Conservation (phyloP, 768 basidiomycete genomes). For the Sarcodon sp. region DNA sequence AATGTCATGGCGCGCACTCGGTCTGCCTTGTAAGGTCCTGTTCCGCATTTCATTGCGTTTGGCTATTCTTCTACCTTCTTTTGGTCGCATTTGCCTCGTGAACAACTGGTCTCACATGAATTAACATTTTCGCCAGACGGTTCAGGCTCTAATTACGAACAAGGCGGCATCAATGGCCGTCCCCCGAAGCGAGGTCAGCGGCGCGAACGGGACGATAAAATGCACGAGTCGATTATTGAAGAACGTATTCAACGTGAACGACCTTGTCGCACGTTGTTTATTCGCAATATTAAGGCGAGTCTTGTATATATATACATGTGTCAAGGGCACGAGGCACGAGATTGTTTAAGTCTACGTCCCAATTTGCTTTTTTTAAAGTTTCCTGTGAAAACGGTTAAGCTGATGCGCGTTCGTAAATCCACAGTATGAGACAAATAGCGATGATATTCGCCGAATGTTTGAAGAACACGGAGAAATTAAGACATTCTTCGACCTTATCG, state of each 20-base stretch:
- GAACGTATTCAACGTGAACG: slow-evolving; percentile 89
- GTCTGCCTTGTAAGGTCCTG: not conserved
- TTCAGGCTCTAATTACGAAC: slow-evolving; percentile 42
- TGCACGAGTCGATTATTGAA: slow-evolving; percentile 86
- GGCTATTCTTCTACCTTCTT: not conserved
- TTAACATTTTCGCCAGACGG: slow-evolving; percentile 41
- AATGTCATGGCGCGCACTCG: not conserved
- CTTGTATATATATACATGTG: slow-evolving; percentile 1
- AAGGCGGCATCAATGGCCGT: slow-evolving; percentile 25
- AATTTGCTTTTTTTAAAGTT: not conserved
- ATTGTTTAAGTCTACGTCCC: not conserved
- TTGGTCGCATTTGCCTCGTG: not conserved
- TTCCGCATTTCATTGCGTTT: not conserved
- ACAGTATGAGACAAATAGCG: slow-evolving; percentile 84
- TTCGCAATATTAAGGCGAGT: slow-evolving; percentile 97
- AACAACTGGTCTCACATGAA: too few species aligned
- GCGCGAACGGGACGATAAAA: slow-evolving; percentile 79
- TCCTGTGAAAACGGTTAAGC: not conserved
- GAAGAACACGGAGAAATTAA: slow-evolving; percentile 94
- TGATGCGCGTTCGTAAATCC: slow-evolving; percentile 6
- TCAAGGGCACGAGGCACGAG: not conserved
- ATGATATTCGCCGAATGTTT: slow-evolving; percentile 74
- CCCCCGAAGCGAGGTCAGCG: slow-evolving; percentile 35
- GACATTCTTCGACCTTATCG: slow-evolving; percentile 92
- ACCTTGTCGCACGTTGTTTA: slow-evolving; percentile 92